These are phyloP conservation scores for Mucor saturninus DNA, from an alignment of 371 early-diverging fungal species.

Conservation along the genomic window DNA sequence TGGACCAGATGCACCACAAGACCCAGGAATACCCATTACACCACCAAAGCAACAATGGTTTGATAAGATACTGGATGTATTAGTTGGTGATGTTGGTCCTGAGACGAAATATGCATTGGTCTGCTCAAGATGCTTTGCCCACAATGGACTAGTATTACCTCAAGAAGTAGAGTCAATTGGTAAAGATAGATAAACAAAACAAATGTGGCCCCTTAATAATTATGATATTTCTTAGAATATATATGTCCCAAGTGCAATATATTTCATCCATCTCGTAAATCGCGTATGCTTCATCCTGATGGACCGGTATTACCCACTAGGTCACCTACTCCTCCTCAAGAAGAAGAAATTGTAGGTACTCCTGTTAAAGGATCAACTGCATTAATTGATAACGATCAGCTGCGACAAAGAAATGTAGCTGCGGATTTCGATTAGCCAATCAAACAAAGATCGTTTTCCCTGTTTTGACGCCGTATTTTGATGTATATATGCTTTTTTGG, in stretches of 20 bases:
- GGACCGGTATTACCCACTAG: conserved; percentile 6
- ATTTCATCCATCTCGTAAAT: conserved; percentile 23
- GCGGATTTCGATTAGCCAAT: neutral
- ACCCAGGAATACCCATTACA: neutral
- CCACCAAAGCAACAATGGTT: conserved; percentile 63
- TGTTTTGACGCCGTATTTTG: neutral
- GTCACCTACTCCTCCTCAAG: neutral
- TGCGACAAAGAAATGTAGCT: neutral
- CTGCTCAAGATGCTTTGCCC: conserved; percentile 84
- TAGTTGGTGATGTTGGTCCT: conserved; percentile 84
- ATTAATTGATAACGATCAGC: no score
- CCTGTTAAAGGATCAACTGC: neutral
- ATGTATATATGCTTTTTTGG: neutral
- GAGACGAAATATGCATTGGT: conserved; percentile 88
- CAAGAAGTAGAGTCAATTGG: conserved; percentile 72
- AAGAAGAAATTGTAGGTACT: neutral
- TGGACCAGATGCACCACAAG: no score
- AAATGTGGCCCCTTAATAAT: neutral
- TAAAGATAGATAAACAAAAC: conserved; percentile 35
- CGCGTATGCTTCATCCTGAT: conserved; percentile 8
- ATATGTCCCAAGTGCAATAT: conserved; percentile 21
- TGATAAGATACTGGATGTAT: conserved; percentile 81
- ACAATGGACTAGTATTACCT: conserved; percentile 89
- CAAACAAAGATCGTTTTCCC: no score
- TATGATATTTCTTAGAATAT: conserved; percentile 12